Percentiles rank a stretch among this genome's conserved stretches.
These are phyloP conservation scores for Neurospora cerealis DNA, from an alignment of 495 filamentous ascomycete genomes.

Conservation along the genomic window DNA sequence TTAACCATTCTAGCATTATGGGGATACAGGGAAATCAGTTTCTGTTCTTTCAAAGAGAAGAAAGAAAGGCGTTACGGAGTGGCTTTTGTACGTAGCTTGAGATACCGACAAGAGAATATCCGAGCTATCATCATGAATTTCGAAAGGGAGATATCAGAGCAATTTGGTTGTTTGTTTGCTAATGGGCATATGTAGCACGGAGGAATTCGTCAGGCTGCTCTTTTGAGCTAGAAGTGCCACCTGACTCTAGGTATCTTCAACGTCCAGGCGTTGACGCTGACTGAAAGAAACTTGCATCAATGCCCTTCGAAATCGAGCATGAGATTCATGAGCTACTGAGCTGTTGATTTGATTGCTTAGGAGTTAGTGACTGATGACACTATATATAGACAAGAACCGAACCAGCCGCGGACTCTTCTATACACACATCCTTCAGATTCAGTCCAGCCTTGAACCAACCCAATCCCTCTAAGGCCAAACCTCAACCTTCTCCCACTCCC, in stretches of 20 bases:
- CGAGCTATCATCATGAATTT: not conserved
- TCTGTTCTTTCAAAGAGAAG: not conserved
- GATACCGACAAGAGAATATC: not conserved
- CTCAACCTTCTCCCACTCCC: conserved; percentile 67
- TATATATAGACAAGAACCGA: not conserved
- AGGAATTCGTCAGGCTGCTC: not conserved
- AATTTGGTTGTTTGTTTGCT: not conserved
- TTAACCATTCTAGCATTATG: not conserved
- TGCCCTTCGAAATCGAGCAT: not conserved
- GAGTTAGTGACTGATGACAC: not conserved
- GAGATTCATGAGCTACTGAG: not conserved
- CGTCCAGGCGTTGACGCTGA: not conserved
- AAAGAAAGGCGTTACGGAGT: not conserved
- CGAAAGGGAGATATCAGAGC: not conserved
- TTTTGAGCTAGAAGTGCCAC: not conserved
- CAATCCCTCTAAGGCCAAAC: conserved; percentile 58
- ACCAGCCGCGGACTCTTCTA: not conserved
- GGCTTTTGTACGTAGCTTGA: not conserved
- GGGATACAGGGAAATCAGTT: not conserved
- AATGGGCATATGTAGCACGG: not conserved
- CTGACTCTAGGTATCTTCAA: not conserved
- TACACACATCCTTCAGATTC: not conserved
- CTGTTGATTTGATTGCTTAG: not conserved
- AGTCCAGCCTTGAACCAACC: not conserved
- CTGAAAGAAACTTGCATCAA: not conserved